These are phyloP conservation scores for Trichaptum fuscoviolaceum DNA, from an alignment of 768 basidiomycete species.

Conservation along the genomic window DNA sequence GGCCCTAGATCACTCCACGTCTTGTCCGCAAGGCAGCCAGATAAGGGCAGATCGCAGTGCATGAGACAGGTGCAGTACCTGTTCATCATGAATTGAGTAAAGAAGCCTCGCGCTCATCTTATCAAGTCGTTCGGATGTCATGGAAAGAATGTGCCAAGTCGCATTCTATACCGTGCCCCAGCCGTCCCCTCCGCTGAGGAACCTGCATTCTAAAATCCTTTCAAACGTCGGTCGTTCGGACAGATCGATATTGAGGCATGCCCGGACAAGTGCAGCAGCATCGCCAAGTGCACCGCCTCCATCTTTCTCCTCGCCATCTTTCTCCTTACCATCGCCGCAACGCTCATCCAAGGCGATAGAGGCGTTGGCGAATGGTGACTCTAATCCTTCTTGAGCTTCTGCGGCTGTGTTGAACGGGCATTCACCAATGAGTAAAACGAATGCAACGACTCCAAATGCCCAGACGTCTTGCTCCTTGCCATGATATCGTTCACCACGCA, in stretches of 20 bases:
- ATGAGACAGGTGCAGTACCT: not conserved
- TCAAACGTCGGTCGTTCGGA: constrained; percentile 82
- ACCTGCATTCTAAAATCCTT: constrained; percentile 70
- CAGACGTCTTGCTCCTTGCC: constrained; percentile 98
- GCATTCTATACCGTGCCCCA: constrained; percentile 43
- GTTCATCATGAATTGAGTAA: not conserved
- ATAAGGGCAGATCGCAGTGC: not conserved
- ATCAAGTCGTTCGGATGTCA: not conserved
- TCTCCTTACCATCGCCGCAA: constrained; percentile 68
- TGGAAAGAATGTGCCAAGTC: constrained; percentile 7
- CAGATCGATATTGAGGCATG: constrained; percentile 80
- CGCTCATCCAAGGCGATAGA: constrained; percentile 75
- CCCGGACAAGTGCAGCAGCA: constrained; percentile 76
- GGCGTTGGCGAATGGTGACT: constrained; percentile 69
- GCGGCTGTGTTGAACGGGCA: constrained; percentile 89
- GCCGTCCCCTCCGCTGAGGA: constrained; percentile 71
- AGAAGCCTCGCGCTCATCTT: not conserved
- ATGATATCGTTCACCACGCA: constrained; percentile 89
- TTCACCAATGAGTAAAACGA: constrained; percentile 88
- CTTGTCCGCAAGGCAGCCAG: not conserved
- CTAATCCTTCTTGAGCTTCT: constrained; percentile 83
- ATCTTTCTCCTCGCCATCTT: constrained; percentile 71
- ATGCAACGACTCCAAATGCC: constrained; percentile 96
- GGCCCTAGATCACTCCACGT: not conserved
- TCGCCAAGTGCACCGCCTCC: constrained; percentile 82